A percentile compares a stretch with the other conserved stretches of the same genome.
phyloP scores from a whole-genome alignment of 208 protist genomes.

The Trichomonas tenax region DNA sequence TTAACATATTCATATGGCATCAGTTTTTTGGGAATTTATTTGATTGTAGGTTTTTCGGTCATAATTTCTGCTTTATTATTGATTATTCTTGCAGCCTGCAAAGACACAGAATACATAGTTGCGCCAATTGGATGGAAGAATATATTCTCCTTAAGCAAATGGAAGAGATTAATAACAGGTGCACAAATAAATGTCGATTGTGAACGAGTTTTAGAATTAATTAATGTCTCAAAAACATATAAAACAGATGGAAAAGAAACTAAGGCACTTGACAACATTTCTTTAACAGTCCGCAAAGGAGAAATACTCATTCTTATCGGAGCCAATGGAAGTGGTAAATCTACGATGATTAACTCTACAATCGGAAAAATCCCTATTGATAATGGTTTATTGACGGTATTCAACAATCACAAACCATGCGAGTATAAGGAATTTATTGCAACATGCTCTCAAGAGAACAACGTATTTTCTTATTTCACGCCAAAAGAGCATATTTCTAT shows the following conservation, averaged over 20 bases:
- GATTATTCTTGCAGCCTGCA: too few species aligned
- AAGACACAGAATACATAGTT: too few species aligned
- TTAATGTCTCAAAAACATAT: not conserved
- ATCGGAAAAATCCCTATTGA: not conserved
- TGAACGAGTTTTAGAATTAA: not conserved
- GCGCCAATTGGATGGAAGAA: too few species aligned
- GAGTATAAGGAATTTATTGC: not conserved
- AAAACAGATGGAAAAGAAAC: not conserved
- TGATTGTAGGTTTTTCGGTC: too few species aligned
- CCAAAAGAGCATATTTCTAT: not conserved
- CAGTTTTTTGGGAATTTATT: too few species aligned
- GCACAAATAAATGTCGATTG: not conserved
- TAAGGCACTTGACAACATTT: not conserved
- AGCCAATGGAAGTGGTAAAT: not conserved
- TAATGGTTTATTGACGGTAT: not conserved
- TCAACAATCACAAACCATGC: not conserved
- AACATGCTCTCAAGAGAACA: not conserved
- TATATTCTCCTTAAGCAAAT: too few species aligned
- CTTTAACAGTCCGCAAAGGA: not conserved
- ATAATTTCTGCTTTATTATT: too few species aligned
- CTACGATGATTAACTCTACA: not conserved
- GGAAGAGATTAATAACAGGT: too few species aligned
- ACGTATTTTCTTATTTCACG: not conserved
- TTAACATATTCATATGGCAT: too few species aligned
- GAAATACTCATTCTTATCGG: not conserved